phyloP scores from a whole-genome alignment of 768 basidiomycete species.

The Neoboletus subvelutipes region DNA sequence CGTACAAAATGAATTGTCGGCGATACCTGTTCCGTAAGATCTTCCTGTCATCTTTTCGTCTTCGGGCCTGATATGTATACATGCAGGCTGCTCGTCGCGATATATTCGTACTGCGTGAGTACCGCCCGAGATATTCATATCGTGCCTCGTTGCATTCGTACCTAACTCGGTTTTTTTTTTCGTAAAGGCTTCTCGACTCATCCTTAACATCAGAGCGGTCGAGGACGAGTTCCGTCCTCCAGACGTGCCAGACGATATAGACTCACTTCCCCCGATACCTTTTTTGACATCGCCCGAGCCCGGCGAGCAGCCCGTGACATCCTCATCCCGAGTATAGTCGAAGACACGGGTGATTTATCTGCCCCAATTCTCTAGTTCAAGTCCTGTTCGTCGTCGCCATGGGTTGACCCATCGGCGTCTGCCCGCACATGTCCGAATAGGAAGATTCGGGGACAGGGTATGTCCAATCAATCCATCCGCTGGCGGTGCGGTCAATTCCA shows the following conservation, averaged over 20 bases:
- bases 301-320: conserved; percentile 9
- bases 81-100: conserved; percentile 14
- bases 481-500: too few relatives aligned
- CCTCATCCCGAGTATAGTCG: conserved; percentile 6
- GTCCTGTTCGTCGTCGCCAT: neutral
- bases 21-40: conserved; percentile 16
- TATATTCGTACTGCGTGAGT: conserved; percentile 26
- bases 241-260: conserved; percentile 3
- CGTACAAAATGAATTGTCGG: conserved; percentile 12
- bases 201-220: conserved; percentile 19
- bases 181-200: conserved; percentile 18
- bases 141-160: neutral
- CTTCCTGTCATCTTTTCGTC: neutral
- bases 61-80: conserved; percentile 3
- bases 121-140: neutral
- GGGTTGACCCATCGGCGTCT: neutral
- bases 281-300: neutral
- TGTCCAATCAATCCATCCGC: neutral
- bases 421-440: neutral
- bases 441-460: neutral
- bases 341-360: neutral
- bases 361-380: too few relatives aligned
- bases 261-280: conserved; percentile 1
- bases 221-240: neutral
- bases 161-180: neutral